These are phyloP conservation scores for Leptographium radiaticola DNA, from an alignment of 2,329 filamentous ascomycete genomes.

Conservation along the genomic window DNA sequence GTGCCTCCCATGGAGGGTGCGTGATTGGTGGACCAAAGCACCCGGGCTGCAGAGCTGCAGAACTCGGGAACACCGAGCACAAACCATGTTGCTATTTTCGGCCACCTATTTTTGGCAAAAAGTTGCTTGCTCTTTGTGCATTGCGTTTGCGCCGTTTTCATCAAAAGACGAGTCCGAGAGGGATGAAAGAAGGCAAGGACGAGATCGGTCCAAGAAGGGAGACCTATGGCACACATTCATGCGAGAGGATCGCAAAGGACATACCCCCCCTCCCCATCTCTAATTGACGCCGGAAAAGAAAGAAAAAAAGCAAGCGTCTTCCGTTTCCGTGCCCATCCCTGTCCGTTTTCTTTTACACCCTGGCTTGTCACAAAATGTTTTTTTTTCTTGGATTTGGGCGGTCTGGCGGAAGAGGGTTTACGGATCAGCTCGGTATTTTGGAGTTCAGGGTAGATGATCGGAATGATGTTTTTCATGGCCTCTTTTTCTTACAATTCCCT, in stretches of 20 bases:
- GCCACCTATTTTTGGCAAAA: background rate
- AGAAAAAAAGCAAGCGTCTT: background rate
- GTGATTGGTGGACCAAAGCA: too few relatives aligned
- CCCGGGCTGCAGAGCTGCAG: too few relatives aligned
- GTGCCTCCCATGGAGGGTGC: constrained; percentile 40
- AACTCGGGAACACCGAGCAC: too few relatives aligned
- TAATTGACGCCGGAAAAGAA: background rate
- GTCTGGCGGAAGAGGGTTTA: background rate
- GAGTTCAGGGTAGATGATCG: background rate
- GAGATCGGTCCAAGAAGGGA: background rate
- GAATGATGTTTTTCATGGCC: background rate
- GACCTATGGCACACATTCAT: too few relatives aligned
- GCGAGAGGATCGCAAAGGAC: too few relatives aligned
- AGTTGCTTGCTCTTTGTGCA: background rate
- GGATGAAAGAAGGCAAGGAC: background rate
- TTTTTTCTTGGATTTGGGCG: background rate
- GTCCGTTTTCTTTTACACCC: background rate
- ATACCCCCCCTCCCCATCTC: too few relatives aligned
- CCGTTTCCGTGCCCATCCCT: background rate
- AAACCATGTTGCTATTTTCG: background rate
- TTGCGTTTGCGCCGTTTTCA: background rate
- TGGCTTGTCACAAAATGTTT: background rate
- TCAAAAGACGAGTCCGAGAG: background rate
- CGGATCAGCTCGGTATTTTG: background rate
- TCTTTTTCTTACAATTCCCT: background rate